phyloP scores from a whole-genome alignment of 2,329 filamentous ascomycete species.

The Cucurbitaria berberidis region DNA sequence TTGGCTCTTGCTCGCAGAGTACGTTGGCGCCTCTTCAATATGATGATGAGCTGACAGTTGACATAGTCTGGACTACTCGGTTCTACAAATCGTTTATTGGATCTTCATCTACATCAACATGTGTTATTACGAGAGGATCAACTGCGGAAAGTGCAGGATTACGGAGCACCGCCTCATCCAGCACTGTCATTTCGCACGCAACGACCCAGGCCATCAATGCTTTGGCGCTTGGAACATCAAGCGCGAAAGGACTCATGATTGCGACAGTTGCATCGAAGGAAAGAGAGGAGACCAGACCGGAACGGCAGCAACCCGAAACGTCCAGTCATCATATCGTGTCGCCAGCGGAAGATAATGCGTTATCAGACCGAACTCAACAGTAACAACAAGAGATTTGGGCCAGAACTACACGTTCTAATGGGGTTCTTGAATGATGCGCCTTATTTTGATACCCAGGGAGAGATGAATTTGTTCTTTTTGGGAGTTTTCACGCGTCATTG shows the following conservation, averaged over 20 bases:
- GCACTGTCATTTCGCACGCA: conserved; percentile 77
- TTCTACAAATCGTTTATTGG: background rate
- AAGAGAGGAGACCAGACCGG: background rate
- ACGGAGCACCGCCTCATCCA: conserved; percentile 65
- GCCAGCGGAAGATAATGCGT: background rate
- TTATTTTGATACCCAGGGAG: background rate
- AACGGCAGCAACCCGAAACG: background rate
- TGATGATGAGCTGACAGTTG: background rate
- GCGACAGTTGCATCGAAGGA: conserved; percentile 9
- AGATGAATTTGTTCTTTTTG: background rate
- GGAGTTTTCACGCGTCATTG: background rate
- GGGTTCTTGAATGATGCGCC: too few species aligned
- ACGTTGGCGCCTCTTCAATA: background rate
- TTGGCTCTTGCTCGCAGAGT: background rate
- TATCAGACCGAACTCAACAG: background rate
- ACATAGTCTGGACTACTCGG: background rate
- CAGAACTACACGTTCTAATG: background rate
- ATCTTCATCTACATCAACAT: conserved; percentile 49
- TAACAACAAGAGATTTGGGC: background rate
- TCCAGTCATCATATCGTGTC: background rate
- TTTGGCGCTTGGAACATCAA: conserved; percentile 69
- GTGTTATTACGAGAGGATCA: conserved; percentile 74
- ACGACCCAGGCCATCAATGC: conserved; percentile 73
- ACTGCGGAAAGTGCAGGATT: conserved; percentile 71
- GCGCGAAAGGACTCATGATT: conserved; percentile 61